phyloP scores from a whole-genome alignment of 805 yeast genomes.

The Ogataea saltuana region DNA sequence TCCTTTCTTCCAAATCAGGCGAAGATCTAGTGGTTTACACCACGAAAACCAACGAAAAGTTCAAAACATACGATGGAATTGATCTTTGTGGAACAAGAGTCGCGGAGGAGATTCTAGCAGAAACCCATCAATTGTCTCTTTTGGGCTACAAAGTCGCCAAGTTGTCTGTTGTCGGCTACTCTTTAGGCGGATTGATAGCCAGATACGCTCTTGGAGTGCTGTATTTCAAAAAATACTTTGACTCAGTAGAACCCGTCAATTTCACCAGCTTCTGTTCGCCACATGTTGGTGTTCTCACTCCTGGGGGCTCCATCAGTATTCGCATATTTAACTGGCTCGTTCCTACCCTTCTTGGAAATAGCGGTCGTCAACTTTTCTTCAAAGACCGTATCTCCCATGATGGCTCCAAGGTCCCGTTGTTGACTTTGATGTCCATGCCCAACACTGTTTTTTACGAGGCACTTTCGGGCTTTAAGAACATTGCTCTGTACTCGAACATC shows the following conservation, averaged over 20 bases:
- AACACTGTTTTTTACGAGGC: constrained; percentile 61
- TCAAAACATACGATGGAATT: constrained; percentile 81
- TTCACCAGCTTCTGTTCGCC: constrained; percentile 69
- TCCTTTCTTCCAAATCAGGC: constrained; percentile 23
- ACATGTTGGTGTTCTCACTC: constrained; percentile 66
- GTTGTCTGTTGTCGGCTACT: constrained; percentile 81
- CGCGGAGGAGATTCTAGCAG: constrained; percentile 59
- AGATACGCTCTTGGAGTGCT: constrained; percentile 79
- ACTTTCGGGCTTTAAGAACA: constrained; percentile 51
- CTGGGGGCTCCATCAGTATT: constrained; percentile 53
- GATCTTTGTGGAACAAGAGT: constrained; percentile 81
- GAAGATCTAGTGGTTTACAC: constrained; percentile 45
- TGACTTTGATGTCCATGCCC: constrained; percentile 65
- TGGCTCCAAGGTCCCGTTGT: constrained; percentile 44
- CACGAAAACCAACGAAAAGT: constrained; percentile 65
- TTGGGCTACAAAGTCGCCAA: constrained; percentile 50
- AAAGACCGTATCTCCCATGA: constrained; percentile 39
- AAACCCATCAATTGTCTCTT: constrained; percentile 31
- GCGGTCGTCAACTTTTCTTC: constrained; percentile 75
- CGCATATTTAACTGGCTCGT: constrained; percentile 61
- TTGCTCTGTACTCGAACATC: constrained; percentile 69
- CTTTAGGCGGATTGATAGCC: constrained; percentile 83
- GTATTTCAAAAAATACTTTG: constrained; percentile 53
- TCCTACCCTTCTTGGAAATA: constrained; percentile 64
- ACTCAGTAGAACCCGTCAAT: constrained; percentile 54